Evolutionary conservation across 2,329 filamentous ascomycete genomes (phyloP), one percentile per base, ranked within the genome.

Genomic region (Exophiala sp.): DNA sequence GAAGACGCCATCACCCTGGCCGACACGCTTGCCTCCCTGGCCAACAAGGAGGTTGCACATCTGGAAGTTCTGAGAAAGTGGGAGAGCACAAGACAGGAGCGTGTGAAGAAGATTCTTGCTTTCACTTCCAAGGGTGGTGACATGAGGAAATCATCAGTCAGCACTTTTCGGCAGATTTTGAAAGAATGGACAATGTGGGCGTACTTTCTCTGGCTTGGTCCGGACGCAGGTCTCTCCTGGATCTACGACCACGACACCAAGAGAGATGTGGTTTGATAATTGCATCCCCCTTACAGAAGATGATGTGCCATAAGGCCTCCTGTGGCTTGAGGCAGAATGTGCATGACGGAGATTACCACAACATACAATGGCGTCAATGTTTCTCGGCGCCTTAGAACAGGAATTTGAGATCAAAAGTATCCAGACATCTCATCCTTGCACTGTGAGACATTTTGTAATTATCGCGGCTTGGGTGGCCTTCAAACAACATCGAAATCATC

Each of bases 61-160:
- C 12, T 35, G 9, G 16, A 32, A 10, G 18, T 29, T 3, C 29
- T 62, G n/a, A 32, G 4, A 14, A 38, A 38, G 11, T 83, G 80
- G 81, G 74, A 81, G 59, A 53, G 62, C 0, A 73, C 74, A 10
- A 67, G 80, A 7, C 75, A 80, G 62, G 70, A 68, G 8, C 70
- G 79, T 2, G 65, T 82, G 1, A 73, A 77, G 24, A 72, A 66
- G 47, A 68, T 82, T 1, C 63, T 80, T 21, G 71, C 71, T 24
- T 63, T 83, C 29, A 82, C 76, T 8, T 47, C 58, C 20, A 53
- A 39, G 32, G 49, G 49, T 29, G 58, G 52, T 12, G 55, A 58
- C 14, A 48, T 55, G 35, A 43, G 58, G 10, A 58, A 52, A 36
- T 32, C 46, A 2, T 55, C 48, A 18, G 11, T 42, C 20, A 55